Percentiles rank a stretch among this genome's conserved stretches.
Conservation (phyloP, 2,329 filamentous ascomycete genomes). For the Neofusicoccum parvum region DNA sequence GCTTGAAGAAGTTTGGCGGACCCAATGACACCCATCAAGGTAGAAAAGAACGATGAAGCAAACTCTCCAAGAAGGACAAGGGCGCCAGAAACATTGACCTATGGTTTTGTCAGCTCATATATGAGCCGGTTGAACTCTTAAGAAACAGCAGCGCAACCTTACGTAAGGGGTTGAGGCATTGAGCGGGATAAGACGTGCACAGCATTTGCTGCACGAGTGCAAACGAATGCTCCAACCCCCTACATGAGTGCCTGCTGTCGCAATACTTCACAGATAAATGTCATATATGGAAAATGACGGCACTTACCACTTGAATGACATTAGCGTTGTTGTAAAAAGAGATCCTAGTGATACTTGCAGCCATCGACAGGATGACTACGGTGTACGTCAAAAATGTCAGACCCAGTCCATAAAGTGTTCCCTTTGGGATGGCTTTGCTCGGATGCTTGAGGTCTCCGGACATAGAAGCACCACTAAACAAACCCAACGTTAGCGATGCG, state of each 20-base stretch:
- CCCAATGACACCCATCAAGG: conserved; percentile 83
- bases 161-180: too few relatives aligned
- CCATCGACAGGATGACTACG: conserved; percentile 76
- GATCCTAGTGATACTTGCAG: conserved; percentile 70
- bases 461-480: conserved; percentile 76
- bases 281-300: not conserved
- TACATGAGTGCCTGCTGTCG: too few relatives aligned
- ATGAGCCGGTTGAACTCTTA: not conserved
- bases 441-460: conserved; percentile 82
- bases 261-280: too few relatives aligned
- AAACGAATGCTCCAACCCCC: too few relatives aligned
- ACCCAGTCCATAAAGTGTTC: conserved; percentile 76
- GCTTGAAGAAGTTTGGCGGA: conserved; percentile 84
- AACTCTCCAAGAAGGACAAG: conserved; percentile 81
- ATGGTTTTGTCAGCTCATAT: not conserved
- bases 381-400: conserved; percentile 77
- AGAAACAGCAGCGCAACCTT: too few relatives aligned
- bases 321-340: conserved; percentile 77
- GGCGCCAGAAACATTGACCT: conserved; percentile 73
- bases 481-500: conserved; percentile 28
- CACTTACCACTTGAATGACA: conserved; percentile 69
- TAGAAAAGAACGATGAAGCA: conserved; percentile 80
- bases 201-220: too few relatives aligned
- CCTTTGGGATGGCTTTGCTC: conserved; percentile 80
- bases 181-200: too few relatives aligned